Percentiles rank a stretch among this genome's conserved stretches.
phyloP scores from a whole-genome alignment of 2,329 filamentous ascomycete genomes.

The Trichoderma endophyticum region DNA sequence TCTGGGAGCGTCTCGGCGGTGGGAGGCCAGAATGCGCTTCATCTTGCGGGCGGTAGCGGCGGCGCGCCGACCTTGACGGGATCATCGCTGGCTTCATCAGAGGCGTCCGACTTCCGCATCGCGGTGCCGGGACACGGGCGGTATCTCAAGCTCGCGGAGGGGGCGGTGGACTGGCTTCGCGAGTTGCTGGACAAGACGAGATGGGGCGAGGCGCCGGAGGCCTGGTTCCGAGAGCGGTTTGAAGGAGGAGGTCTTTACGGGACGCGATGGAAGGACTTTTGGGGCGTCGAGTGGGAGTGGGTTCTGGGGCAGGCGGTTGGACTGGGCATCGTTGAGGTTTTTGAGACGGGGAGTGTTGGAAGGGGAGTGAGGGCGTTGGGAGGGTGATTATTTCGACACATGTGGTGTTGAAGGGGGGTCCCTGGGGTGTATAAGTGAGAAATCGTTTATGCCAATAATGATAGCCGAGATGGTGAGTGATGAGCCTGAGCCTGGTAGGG shows the following conservation, averaged over 20 bases:
- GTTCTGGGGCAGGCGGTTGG: conserved; percentile 68
- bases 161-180: conserved; percentile 60
- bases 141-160: conserved; percentile 63
- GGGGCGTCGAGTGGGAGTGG: conserved; percentile 69
- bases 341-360: conserved; percentile 72
- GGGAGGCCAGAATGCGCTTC: conserved; percentile 63
- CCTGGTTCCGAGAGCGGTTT: conserved; percentile 64
- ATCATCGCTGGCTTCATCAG: conserved; percentile 22
- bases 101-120: conserved; percentile 43
- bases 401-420: background rate
- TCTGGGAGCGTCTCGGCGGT: conserved; percentile 68
- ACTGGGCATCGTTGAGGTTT: conserved; percentile 67
- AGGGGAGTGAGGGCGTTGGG: conserved; percentile 53
- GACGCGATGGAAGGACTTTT: conserved; percentile 62
- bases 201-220: conserved; percentile 61
- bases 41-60: conserved; percentile 58
- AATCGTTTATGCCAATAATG: background rate
- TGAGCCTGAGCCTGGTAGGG: background rate
- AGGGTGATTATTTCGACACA: background rate
- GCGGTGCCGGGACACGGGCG: conserved; percentile 65
- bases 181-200: conserved; percentile 56
- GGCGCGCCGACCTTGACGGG: conserved; percentile 33
- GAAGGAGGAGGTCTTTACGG: conserved; percentile 55
- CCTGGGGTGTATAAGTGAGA: background rate
- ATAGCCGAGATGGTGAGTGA: background rate